Base-by-base conservation (phyloP, 495 filamentous ascomycete genomes). In the Polyplosphaeria fusca region DNA sequence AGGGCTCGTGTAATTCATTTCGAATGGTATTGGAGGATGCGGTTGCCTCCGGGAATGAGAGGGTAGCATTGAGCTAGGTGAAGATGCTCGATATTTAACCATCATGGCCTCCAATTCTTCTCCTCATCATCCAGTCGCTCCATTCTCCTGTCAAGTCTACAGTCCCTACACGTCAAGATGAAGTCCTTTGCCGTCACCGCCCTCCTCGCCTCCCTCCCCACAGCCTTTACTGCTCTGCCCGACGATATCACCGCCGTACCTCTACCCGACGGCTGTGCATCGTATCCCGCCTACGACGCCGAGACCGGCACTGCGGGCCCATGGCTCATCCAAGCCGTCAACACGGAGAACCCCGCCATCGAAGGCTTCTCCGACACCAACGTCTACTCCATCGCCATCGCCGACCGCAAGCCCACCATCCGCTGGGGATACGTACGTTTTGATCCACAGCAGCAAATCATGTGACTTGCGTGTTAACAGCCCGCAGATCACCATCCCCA, bases 361-460 rank as follows among this genome's bases (percentile, higher is more conserved):
- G 67, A 70, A 49, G 63, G 63, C 12, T 68, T 68, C 52, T 39
- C 53, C 30, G 58, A 70, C 52, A 70, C 68, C 13, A 43, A 60
- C 46, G 52, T 55, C 12, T 37, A 7, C 13, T 55, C 49, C 23
- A 61, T 61, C 35, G 13, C 46, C 4, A 30, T 5, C 19, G 24
- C 19, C 3, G 27, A 49, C 46, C 27, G 37, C 18, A 27, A 46
- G 24, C 51, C 51, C 26, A 20, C 39, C 9, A 11, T 69, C 14
- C 65, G 67, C 26, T 68, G 65, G 65, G 65, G 67, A 20, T 66
- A 42, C 12, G 67, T 69, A 49, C 57, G 35, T 35, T n/a, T 23
- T 11, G 1, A 23, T 42, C 19, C 7, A 18, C 1, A 14, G 1
- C 9, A 5, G 13, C n/a, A 42, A 32, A 43, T 9, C 38, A 5